These are phyloP conservation scores for Vitis labrusca DNA, from an alignment of 164 flowering plant genomes.

Conservation along the genomic window DNA sequence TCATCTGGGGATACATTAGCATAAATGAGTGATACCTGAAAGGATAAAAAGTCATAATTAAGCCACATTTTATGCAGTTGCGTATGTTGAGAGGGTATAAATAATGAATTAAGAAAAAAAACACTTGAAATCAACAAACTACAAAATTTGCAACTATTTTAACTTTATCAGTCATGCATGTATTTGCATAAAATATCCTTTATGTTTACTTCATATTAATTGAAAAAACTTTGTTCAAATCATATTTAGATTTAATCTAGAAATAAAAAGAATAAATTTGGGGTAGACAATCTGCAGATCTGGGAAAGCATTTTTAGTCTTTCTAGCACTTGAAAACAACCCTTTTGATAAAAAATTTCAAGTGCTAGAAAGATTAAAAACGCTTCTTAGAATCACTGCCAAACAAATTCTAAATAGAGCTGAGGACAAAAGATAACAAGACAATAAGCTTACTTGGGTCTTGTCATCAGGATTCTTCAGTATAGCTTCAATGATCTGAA, in stretches of 20 bases:
- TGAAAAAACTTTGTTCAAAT: not conserved
- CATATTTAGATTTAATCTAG: not conserved
- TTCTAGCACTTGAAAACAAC: too few species aligned
- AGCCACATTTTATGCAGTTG: not conserved
- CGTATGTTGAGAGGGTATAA: not conserved
- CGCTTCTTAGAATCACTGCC: too few species aligned
- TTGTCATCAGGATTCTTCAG: slow-evolving; percentile 93
- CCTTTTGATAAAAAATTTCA: too few species aligned
- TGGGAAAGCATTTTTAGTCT: not conserved
- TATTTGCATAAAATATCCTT: not conserved
- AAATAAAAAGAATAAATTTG: not conserved
- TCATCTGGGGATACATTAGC: slow-evolving; percentile 96
- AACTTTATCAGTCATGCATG: not conserved
- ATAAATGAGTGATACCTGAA: slow-evolving; percentile 82
- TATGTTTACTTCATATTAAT: not conserved
- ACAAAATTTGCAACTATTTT: not conserved
- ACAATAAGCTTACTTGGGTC: slow-evolving; percentile 61
- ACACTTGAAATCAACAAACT: not conserved
- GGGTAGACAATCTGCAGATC: not conserved
- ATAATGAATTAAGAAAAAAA: not conserved
- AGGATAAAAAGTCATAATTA: slow-evolving; percentile 8
- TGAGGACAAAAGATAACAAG: not conserved
- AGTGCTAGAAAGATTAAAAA: too few species aligned
- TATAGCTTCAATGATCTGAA: slow-evolving; percentile 93
- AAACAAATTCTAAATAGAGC: not conserved